These are phyloP conservation scores for Eutrema salsugineum DNA, from an alignment of 441 rosid species.

Conservation along the genomic window DNA sequence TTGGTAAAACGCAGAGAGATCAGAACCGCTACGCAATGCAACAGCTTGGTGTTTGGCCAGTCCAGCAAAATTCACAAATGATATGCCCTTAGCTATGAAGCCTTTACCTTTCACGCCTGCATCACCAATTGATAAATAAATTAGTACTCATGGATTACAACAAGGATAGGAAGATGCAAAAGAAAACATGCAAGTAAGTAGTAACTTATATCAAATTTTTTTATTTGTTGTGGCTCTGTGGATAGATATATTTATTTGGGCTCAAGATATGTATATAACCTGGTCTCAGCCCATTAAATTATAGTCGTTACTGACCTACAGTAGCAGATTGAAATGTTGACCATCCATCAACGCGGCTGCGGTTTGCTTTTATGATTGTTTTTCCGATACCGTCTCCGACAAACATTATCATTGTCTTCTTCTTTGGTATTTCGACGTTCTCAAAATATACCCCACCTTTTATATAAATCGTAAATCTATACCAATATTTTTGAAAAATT, in stretches of 20 bases:
- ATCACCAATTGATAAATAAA: neutral
- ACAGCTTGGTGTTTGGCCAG: conserved; percentile 50
- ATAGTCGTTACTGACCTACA: conserved; percentile 35
- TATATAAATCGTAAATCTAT: conserved; percentile 46
- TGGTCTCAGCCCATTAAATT: neutral
- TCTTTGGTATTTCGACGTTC: conserved; percentile 40
- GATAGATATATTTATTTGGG: neutral
- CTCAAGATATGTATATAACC: neutral
- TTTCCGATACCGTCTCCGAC: conserved; percentile 52
- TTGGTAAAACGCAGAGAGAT: conserved; percentile 46
- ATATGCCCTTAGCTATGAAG: conserved; percentile 48
- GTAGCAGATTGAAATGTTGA: conserved; percentile 55
- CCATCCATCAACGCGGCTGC: conserved; percentile 35
- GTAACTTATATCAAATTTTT: neutral
- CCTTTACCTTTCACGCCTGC: conserved; percentile 9
- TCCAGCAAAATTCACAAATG: conserved; percentile 49
- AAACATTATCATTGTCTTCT: conserved; percentile 42
- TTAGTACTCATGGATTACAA: neutral
- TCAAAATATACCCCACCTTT: conserved; percentile 53
- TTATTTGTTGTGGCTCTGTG: no score
- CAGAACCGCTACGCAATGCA: conserved; percentile 46
- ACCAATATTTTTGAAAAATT: neutral
- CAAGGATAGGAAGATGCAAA: neutral
- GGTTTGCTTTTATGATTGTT: conserved; percentile 42
- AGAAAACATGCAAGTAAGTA: neutral